These are phyloP conservation scores for Jatropha podagrica DNA, from an alignment of 441 rosid species.

Conservation along the genomic window DNA sequence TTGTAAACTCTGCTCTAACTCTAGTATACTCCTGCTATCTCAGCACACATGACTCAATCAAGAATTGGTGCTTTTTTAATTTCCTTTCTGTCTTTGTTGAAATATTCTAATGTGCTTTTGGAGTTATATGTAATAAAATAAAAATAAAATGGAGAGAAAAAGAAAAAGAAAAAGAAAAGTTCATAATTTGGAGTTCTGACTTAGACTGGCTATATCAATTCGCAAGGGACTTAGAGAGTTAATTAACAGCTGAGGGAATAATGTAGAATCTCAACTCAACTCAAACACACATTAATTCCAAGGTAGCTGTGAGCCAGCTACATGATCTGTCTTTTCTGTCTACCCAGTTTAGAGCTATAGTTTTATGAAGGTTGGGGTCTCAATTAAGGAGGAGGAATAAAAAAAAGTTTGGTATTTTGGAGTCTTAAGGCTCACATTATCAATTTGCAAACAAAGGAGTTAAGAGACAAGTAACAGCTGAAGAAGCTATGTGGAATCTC, in stretches of 20 bases:
- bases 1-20: background rate
- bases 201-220: background rate
- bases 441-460: background rate
- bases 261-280: background rate
- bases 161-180: background rate
- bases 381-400: too few species aligned
- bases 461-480: background rate
- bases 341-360: background rate
- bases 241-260: background rate
- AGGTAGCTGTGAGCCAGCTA: background rate
- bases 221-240: background rate
- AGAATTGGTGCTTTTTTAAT: background rate
- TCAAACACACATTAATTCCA: background rate
- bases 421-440: background rate
- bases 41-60: background rate
- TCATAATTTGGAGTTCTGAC: background rate
- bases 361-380: background rate
- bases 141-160: background rate
- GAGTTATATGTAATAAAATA: background rate
- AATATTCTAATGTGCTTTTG: slow-evolving; percentile 1
- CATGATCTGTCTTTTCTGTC: background rate
- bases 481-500: background rate
- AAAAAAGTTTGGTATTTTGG: too few species aligned
- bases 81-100: background rate
- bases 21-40: background rate